Base-by-base conservation (phyloP, 148 eudicot genomes). In the Amaranthus cruentus region DNA sequence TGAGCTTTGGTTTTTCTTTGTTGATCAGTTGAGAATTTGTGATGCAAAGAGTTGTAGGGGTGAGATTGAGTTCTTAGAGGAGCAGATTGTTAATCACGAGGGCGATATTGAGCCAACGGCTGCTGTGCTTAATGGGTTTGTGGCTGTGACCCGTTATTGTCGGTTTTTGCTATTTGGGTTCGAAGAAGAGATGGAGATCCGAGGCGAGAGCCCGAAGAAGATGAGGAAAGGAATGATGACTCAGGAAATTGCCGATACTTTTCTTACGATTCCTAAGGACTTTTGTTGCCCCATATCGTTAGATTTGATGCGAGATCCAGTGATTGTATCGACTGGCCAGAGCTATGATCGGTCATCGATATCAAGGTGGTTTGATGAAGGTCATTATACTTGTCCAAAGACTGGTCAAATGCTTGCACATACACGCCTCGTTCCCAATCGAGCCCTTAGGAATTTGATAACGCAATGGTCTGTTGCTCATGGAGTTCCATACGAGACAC, bases 281-380 rank as follows among this genome's bases (percentile, higher is more conserved):
- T 93, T 93, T 42, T 88, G 88, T 56, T 93, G 98, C 68, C 92
- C 97, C 0, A 89, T 91, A 43, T 84, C 97, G 0, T 81, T 91
- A 81, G 98, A 93, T 66, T 82, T 93, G 85, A 93, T 93, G 98
- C 77, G 52, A 57, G 95, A 91, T 69, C 98, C 98, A 6, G 97
- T 93, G 75, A 84, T 87, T 64, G 79, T 91, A 44, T 89, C 91
- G 0, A 93, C 98, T 0, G 98, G 98, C 14, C 98, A 93, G 80
- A 89, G 95, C 7, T 93, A 89, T 68, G 98, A 93, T 68, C 82
- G 90, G 49, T 66, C 79, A 14, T 87, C 92, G 0, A 93, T 93
- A 46, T 47, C 88, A 1, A 86, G 97, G 65, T 93, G 98, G 98
- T 74, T 93, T 43, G 97, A 89, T 50, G 98, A 91, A 78, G 98